Conservation (phyloP, 768 basidiomycete species). For the Strobilomyces dryophilus region DNA sequence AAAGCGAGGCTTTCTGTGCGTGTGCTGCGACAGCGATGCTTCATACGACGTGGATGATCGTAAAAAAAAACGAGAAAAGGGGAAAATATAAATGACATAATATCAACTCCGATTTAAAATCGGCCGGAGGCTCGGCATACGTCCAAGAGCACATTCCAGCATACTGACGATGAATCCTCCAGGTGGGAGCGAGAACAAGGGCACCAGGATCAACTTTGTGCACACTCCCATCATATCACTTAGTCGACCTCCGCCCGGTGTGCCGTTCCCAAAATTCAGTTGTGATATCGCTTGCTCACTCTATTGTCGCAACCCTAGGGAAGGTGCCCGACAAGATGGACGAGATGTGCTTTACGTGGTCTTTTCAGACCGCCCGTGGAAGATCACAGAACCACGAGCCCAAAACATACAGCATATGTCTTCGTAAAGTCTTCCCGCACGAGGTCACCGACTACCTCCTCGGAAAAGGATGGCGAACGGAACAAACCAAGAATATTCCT, state of each 20-base stretch:
- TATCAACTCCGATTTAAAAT: conserved; percentile 22
- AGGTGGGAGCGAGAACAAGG: conserved; percentile 7
- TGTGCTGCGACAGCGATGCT: conserved; percentile 85
- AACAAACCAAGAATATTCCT: conserved; percentile 52
- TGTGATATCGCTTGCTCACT: not conserved
- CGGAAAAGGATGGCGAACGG: conserved; percentile 33
- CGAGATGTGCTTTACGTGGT: conserved; percentile 63
- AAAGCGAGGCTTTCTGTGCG: conserved; percentile 59
- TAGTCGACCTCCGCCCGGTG: conserved; percentile 21
- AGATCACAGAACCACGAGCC: conserved; percentile 49
- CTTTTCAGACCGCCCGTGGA: conserved; percentile 53
- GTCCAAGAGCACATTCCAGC: not conserved
- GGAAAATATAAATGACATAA: conserved; percentile 5
- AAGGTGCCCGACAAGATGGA: conserved; percentile 56
- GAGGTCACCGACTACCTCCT: conserved; percentile 54
- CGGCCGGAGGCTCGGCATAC: not conserved
- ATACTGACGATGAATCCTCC: conserved; percentile 18
- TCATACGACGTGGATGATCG: conserved; percentile 49
- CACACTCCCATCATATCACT: conserved; percentile 26
- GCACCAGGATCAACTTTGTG: conserved; percentile 18
- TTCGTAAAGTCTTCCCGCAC: conserved; percentile 64
- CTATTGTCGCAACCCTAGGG: conserved; percentile 31
- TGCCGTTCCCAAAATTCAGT: not conserved
- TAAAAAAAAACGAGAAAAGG: conserved; percentile 26
- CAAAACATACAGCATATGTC: conserved; percentile 54